Evolutionary conservation across 192 early-diverging fungal species (phyloP).

Genomic region (Coemansia sp.): DNA sequence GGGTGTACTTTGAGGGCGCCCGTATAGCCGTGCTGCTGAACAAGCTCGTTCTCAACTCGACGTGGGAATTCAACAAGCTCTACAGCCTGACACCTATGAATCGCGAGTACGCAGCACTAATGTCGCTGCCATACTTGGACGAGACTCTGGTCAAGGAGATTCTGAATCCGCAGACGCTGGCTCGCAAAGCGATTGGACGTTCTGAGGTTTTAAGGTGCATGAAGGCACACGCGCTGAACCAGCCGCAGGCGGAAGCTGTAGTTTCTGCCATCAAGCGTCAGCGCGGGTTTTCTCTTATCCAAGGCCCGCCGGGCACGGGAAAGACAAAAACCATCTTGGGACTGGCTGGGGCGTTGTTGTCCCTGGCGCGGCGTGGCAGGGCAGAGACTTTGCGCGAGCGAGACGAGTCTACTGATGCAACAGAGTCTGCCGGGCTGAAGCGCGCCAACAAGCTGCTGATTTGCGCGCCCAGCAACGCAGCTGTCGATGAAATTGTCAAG

Average conservation of each 20-base stretch:
- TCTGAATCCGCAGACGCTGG: slow-evolving; percentile 50
- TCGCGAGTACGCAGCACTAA: slow-evolving; percentile 80
- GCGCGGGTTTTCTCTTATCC: slow-evolving; percentile 83
- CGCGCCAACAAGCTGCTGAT: slow-evolving; percentile 61
- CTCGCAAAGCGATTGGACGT: slow-evolving; percentile 18
- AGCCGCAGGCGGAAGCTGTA: slow-evolving; percentile 87
- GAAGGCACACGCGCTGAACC: slow-evolving; percentile 74
- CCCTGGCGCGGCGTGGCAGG: neutral
- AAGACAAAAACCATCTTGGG: slow-evolving; percentile 91
- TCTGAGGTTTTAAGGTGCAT: slow-evolving; percentile 49
- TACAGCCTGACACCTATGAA: slow-evolving; percentile 67
- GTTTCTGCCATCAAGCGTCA: slow-evolving; percentile 57
- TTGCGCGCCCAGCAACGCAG: slow-evolving; percentile 95
- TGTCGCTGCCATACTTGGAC: slow-evolving; percentile 55
- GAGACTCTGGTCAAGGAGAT: slow-evolving; percentile 62
- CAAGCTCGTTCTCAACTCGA: slow-evolving; percentile 31
- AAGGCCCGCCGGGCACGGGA: slow-evolving; percentile 69
- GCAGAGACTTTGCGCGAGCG: neutral
- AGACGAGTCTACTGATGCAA: neutral
- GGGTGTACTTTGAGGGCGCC: slow-evolving; percentile 16
- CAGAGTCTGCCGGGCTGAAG: neutral
- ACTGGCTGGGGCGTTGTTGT: slow-evolving; percentile 65
- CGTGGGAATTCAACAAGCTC: slow-evolving; percentile 45
- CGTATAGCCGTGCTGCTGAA: slow-evolving; percentile 14
- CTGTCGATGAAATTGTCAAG: slow-evolving; percentile 91